Percentiles rank a stretch among this genome's conserved stretches.
Conservation (phyloP, 2,329 filamentous ascomycete genomes). For the Fusarium longipes region DNA sequence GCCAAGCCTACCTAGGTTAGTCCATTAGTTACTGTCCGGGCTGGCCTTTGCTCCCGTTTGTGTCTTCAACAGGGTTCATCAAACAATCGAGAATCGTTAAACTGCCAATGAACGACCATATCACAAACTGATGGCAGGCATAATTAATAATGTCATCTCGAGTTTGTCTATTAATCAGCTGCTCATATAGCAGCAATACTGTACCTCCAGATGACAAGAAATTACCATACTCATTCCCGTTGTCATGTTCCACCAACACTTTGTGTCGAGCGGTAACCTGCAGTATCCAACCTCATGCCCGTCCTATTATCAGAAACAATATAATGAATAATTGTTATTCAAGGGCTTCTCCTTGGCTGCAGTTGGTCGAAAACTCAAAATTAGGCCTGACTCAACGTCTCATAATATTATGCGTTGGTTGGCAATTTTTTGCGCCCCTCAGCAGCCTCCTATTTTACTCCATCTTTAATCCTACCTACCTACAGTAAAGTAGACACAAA, state of each 20-base stretch:
- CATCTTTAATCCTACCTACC: slow-evolving; percentile 37
- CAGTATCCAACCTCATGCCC: slow-evolving; percentile 8
- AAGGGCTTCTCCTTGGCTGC: background rate
- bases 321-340: background rate
- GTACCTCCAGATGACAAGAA: slow-evolving; percentile 10
- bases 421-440: slow-evolving; percentile 6
- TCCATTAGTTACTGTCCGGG: background rate
- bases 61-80: background rate
- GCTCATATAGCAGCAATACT: background rate
- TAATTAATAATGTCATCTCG: background rate
- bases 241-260: slow-evolving; percentile 6
- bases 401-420: background rate
- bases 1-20: background rate
- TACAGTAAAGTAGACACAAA: slow-evolving; percentile 13
- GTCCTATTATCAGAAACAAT: background rate
- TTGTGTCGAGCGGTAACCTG: slow-evolving; percentile 8
- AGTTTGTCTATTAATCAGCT: background rate
- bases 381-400: slow-evolving; percentile 5
- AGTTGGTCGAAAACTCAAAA: slow-evolving; percentile 28
- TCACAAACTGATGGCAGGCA: background rate
- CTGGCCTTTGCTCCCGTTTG: background rate
- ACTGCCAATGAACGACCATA: background rate
- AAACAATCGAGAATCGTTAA: background rate
- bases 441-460: slow-evolving; percentile 8
- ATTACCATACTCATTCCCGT: slow-evolving; percentile 15